These are phyloP conservation scores for Daldinia loculata DNA, from an alignment of 495 filamentous ascomycete species.

Conservation along the genomic window DNA sequence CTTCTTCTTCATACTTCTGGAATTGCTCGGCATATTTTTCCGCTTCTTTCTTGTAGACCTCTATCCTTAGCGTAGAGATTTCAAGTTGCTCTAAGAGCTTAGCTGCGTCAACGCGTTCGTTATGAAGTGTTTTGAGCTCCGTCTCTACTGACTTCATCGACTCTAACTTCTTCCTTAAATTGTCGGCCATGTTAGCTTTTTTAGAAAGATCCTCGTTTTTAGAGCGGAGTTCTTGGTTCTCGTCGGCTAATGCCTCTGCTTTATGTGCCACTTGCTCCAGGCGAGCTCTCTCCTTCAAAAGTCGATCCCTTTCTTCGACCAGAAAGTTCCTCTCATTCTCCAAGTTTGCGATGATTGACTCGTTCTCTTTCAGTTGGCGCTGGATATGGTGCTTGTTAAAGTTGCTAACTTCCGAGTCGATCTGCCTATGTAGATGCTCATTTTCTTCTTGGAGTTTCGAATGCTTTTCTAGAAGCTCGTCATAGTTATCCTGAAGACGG, in stretches of 20 bases:
- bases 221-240: constrained; percentile 71
- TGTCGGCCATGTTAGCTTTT: constrained; percentile 79
- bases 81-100: constrained; percentile 59
- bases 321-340: constrained; percentile 55
- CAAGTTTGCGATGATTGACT: constrained; percentile 48
- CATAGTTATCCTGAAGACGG: constrained; percentile 66
- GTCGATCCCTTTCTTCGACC: constrained; percentile 49
- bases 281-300: constrained; percentile 56
- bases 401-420: constrained; percentile 57
- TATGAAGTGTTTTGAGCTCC: constrained; percentile 54
- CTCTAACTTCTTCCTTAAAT: constrained; percentile 78
- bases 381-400: constrained; percentile 45
- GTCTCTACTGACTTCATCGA: constrained; percentile 54
- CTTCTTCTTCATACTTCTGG: constrained; percentile 46
- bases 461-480: constrained; percentile 69
- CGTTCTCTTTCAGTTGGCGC: constrained; percentile 42
- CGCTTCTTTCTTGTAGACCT: constrained; percentile 40
- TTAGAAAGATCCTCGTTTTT: constrained; percentile 79
- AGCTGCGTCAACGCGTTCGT: constrained; percentile 54
- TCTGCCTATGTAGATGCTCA: constrained; percentile 67
- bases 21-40: constrained; percentile 47
- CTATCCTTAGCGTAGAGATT: constrained; percentile 42
- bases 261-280: constrained; percentile 56
- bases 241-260: constrained; percentile 57
- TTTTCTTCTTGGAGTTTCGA: constrained; percentile 60